Conservation (phyloP, 2,329 filamentous ascomycete species). For the Aspergillus hortae region DNA sequence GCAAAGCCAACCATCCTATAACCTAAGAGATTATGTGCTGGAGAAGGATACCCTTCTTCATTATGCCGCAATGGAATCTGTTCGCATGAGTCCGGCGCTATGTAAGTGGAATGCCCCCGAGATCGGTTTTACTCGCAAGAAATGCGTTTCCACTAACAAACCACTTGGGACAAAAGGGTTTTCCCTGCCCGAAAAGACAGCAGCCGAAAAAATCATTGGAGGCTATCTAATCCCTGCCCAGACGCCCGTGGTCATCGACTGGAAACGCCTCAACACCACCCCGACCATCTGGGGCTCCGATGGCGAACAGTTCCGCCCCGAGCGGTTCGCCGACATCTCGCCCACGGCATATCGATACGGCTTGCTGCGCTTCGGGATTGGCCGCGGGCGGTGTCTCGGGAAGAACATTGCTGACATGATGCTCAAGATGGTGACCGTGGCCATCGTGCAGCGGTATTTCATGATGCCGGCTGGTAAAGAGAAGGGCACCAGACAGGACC, state of each 20-base stretch:
- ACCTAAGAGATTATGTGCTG: not conserved
- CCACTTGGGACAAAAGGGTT: slow-evolving; percentile 32
- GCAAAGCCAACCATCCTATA: too few relatives aligned
- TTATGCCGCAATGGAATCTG: not conserved
- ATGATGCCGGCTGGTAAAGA: too few relatives aligned
- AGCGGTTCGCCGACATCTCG: slow-evolving; percentile 8
- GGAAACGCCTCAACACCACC: slow-evolving; percentile 35
- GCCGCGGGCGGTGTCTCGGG: slow-evolving; percentile 2
- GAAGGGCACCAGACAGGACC: too few relatives aligned
- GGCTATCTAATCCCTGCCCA: slow-evolving; percentile 34
- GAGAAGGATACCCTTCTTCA: not conserved
- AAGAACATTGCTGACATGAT: slow-evolving; percentile 8
- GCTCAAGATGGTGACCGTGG: not conserved
- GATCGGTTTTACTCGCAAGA: too few relatives aligned
- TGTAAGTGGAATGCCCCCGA: slow-evolving; percentile 19
- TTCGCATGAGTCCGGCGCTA: slow-evolving; percentile 18
- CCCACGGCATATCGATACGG: not conserved
- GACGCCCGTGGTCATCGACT: slow-evolving; percentile 41
- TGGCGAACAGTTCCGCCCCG: slow-evolving; percentile 13
- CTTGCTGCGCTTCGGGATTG: slow-evolving; percentile 3
- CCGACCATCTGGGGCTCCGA: slow-evolving; percentile 11
- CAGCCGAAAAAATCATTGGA: slow-evolving; percentile 25
- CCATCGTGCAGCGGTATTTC: too few relatives aligned
- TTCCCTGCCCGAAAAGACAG: slow-evolving; percentile 36
- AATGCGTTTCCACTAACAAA: too few relatives aligned